Conservation (phyloP, 345 rosid genomes). For the Aethionema arabicum region DNA sequence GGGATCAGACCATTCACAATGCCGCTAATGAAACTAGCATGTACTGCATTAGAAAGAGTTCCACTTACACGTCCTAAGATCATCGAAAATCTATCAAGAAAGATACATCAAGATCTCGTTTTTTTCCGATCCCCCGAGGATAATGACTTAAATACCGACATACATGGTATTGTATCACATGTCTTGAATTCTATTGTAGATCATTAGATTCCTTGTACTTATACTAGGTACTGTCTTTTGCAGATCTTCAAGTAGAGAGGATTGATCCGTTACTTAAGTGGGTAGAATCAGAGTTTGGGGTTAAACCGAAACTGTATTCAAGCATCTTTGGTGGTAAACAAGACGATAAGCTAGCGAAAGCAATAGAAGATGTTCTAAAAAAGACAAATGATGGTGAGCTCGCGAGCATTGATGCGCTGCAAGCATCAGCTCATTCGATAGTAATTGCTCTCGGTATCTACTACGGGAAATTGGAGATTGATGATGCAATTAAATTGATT, state of each 20-base stretch:
- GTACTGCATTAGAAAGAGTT: constrained; percentile 94
- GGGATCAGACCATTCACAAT: constrained; percentile 97
- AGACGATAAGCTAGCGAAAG: constrained; percentile 71
- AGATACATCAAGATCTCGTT: constrained; percentile 79
- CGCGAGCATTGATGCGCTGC: constrained; percentile 87
- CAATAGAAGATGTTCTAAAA: constrained; percentile 60
- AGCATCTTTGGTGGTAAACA: constrained; percentile 89
- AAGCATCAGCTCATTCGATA: constrained; percentile 80
- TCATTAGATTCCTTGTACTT: not conserved
- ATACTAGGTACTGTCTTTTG: constrained; percentile 25
- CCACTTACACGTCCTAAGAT: constrained; percentile 73
- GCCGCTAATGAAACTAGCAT: constrained; percentile 98
- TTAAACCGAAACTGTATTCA: constrained; percentile 68
- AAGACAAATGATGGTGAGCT: constrained; percentile 73
- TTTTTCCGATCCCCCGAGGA: constrained; percentile 83
- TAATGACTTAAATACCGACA: constrained; percentile 52
- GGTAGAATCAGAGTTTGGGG: constrained; percentile 80
- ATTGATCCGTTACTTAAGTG: constrained; percentile 85
- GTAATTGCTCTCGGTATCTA: constrained; percentile 65
- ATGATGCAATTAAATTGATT: constrained; percentile 80
- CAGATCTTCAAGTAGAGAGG: constrained; percentile 77
- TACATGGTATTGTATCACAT: constrained; percentile 60
- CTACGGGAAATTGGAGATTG: constrained; percentile 72
- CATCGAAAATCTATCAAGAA: constrained; percentile 59
- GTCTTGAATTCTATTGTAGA: not conserved